Base-by-base conservation (phyloP, 2,329 filamentous ascomycete genomes). In the Hymenoscyphus fructigenus region DNA sequence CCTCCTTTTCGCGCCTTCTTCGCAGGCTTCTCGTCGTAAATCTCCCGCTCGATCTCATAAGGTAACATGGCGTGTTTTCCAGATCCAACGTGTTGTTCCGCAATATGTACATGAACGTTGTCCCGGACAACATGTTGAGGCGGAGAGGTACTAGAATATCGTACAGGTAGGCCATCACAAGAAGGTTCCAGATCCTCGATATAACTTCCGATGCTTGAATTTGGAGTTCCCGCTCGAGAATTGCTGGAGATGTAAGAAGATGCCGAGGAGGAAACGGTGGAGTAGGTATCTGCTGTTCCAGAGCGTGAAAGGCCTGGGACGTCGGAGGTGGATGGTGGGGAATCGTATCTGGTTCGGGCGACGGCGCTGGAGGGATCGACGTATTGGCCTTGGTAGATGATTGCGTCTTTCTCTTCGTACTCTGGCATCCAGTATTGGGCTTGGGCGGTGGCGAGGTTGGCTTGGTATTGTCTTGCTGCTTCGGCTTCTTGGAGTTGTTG, bases 241-340 rank as follows among this genome's bases (percentile, higher is more conserved):
- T 72, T 65, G 15, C 69, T 63, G 10, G 73, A 71, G 20, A 72
- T 68, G 61, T 75, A 76, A 20, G 75, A 76, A 15, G 74, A 74
- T 26, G 70, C 69, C 0, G 75, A 76, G 34, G 73, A 74, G 36
- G 73, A 74, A 58, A 71, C 66, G 28, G 72, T 66, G 34, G 68
- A 71, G 57, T 70, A 66, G 41, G 69, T 71, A 58, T 75, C 74
- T 32, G 66, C 64, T 9, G 75, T 76, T 53, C 72, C 72, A 50
- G 72, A 75, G 60, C 75, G 74, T 20, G 72, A 71, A 32, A 78
- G 74, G 59, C 65, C 71, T 10, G 77, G 77, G 26, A 78, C 69
- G 55, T 77, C 75, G n/a, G 70, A 70, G 3, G 74, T 70, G 12
- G 74, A 74, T 12, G 77, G 77, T 57, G 77, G 76, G 12, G 76